Percentiles rank a stretch among this genome's conserved stretches.
phyloP scores from a whole-genome alignment of 2,329 filamentous ascomycete species.

The Ophiostoma novo-ulmi region DNA sequence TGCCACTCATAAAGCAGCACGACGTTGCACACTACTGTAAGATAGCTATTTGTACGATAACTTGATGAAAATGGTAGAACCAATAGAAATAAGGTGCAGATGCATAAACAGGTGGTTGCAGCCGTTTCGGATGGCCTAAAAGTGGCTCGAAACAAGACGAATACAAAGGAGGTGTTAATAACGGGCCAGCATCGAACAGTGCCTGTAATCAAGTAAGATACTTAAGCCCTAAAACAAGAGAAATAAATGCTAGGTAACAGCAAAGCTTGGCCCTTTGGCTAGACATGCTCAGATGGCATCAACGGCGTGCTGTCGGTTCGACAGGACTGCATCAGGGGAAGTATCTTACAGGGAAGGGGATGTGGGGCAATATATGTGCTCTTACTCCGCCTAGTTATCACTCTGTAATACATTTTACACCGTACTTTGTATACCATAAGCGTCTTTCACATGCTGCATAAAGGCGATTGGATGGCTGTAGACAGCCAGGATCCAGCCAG shows the following conservation, averaged over 20 bases:
- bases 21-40: neutral
- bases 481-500: neutral
- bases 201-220: no score
- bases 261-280: neutral
- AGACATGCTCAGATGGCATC: neutral
- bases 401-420: neutral
- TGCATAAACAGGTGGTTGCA: slow-evolving; percentile 3
- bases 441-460: slow-evolving; percentile 2
- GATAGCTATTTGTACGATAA: neutral
- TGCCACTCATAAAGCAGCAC: neutral
- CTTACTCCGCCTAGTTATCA: neutral
- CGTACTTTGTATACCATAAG: neutral
- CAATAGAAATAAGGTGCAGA: neutral
- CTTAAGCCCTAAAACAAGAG: neutral
- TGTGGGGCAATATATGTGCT: neutral
- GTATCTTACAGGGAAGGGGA: neutral
- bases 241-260: neutral
- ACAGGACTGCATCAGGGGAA: slow-evolving; percentile 1
- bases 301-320: neutral
- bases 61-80: no score
- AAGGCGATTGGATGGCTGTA: slow-evolving; percentile 5
- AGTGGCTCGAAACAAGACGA: neutral
- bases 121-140: slow-evolving; percentile 7
- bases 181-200: neutral
- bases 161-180: neutral